Percentiles rank a stretch among this genome's conserved stretches.
These are phyloP conservation scores for Nitzschia sp. DNA, from an alignment of 108 stramenopile genomes.

Conservation along the genomic window DNA sequence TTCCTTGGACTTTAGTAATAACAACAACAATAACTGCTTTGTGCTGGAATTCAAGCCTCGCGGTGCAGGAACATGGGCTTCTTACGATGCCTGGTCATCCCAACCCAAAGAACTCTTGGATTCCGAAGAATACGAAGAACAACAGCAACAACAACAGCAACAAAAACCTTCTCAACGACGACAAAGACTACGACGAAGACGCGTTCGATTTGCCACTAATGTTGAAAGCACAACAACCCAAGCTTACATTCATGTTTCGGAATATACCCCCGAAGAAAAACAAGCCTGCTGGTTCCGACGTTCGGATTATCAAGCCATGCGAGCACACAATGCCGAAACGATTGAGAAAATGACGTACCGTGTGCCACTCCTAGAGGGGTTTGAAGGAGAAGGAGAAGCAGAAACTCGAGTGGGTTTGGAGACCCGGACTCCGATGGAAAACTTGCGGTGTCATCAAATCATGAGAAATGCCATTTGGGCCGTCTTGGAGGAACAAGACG, in stretches of 20 bases:
- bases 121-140: background rate
- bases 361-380: background rate
- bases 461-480: conserved; percentile 12
- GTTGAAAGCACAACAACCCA: background rate
- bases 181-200: no score
- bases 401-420: conserved; percentile 11
- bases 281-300: background rate
- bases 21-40: background rate
- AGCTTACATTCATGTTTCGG: conserved; percentile 1
- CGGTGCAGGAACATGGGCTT: conserved; percentile 17
- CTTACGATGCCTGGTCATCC: conserved; percentile 8
- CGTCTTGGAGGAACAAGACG: conserved; percentile 18
- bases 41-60: conserved; percentile 12
- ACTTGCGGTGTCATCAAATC: conserved; percentile 8
- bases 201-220: conserved; percentile 10
- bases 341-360: background rate
- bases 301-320: conserved; percentile 3
- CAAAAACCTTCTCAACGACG: background rate
- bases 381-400: no score
- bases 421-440: background rate
- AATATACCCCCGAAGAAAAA: conserved; percentile 14
- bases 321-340: conserved; percentile 4
- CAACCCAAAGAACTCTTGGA: background rate
- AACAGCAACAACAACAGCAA: background rate
- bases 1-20: background rate